These are phyloP conservation scores for Babesia microti DNA, from an alignment of 169 alveolate species.

Conservation along the genomic window DNA sequence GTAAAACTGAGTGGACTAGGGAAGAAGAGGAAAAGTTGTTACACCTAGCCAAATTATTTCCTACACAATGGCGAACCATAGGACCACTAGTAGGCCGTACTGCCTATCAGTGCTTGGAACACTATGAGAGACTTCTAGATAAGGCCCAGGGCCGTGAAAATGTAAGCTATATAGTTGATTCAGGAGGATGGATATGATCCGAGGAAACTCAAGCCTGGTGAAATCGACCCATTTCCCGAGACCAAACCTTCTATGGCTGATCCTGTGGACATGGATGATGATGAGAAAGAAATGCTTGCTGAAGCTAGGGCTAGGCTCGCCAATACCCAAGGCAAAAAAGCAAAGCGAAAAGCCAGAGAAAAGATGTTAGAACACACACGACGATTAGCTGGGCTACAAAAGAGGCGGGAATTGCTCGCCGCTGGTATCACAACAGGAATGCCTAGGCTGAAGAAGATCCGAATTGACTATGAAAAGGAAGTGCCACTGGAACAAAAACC, in stretches of 20 bases:
- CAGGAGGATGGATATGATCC: constrained; percentile 80
- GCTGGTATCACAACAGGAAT: constrained; percentile 88
- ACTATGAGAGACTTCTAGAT: constrained; percentile 94
- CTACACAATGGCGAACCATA: constrained; percentile 99
- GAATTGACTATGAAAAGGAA: constrained; percentile 87
- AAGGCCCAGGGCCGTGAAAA: constrained; percentile 89
- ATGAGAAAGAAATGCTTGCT: constrained; percentile 97
- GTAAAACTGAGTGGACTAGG: constrained; percentile 98
- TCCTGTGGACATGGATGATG: constrained; percentile 97
- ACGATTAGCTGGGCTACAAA: constrained; percentile 90
- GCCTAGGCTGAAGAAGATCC: constrained; percentile 71
- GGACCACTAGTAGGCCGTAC: constrained; percentile 99
- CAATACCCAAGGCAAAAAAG: constrained; percentile 98
- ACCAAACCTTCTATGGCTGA: constrained; percentile 97
- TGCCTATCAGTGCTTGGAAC: constrained; percentile 97
- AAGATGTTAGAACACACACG: constrained; percentile 92
- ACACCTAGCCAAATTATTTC: constrained; percentile 96
- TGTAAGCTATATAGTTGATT: constrained; percentile 24
- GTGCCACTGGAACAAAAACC: constrained; percentile 88
- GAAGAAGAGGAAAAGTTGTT: constrained; percentile 98
- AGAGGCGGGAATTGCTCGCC: constrained; percentile 93
- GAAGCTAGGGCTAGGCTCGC: constrained; percentile 99
- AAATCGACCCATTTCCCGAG: constrained; percentile 99
- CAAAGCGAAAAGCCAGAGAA: constrained; percentile 98
- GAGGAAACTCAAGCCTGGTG: constrained; percentile 94